Percentiles rank a stretch among this genome's conserved stretches.
These are phyloP conservation scores for Sclerotinia trifoliorum DNA, from an alignment of 2,329 filamentous ascomycete species.

Conservation along the genomic window DNA sequence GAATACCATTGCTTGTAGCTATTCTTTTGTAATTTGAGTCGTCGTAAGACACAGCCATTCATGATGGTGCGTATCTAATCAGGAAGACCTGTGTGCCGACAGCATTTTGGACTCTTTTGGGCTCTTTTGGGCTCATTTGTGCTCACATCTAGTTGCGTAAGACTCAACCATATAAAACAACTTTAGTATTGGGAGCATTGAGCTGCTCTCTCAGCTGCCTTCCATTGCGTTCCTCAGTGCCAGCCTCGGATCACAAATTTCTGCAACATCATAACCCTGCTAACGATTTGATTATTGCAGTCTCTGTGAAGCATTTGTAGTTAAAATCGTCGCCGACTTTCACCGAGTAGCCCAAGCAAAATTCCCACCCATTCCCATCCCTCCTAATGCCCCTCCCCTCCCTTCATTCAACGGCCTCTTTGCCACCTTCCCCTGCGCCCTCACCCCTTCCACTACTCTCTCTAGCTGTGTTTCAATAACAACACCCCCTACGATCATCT, in stretches of 20 bases:
- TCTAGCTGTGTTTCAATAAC: conserved; percentile 91
- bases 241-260: neutral
- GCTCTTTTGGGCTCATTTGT: conserved; percentile 1
- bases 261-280: neutral
- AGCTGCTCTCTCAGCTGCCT: neutral
- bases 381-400: conserved; percentile 46
- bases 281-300: neutral
- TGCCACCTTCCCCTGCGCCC: conserved; percentile 70
- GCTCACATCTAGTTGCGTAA: neutral
- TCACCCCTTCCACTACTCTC: conserved; percentile 82
- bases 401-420: conserved; percentile 77
- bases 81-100: neutral
- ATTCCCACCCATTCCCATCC: conserved; percentile 40
- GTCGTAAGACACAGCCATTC: neutral
- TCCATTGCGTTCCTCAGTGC: neutral
- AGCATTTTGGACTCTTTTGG: conserved; percentile 1
- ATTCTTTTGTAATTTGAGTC: neutral
- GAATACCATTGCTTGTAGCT: neutral
- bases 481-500: conserved; percentile 95
- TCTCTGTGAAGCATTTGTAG: neutral
- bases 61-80: neutral
- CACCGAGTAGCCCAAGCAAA: conserved; percentile 41
- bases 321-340: conserved; percentile 18
- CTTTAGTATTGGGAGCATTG: neutral
- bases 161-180: neutral